Evolutionary conservation across 345 rosid genomes (phyloP).

Genomic region (Odontarrhena argentea): DNA sequence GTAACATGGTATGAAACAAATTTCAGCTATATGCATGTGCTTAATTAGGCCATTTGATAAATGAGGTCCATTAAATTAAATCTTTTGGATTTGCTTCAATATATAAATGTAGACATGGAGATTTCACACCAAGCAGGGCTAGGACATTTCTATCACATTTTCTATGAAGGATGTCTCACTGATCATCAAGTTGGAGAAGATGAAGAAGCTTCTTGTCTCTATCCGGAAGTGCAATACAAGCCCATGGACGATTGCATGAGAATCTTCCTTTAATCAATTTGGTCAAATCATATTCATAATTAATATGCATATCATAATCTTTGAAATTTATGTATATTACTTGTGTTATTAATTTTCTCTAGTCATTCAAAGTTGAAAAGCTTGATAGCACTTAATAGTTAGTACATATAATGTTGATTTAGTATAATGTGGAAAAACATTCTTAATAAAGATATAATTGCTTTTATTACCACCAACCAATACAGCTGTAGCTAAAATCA

Average conservation of each 20-base stretch:
- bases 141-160: conserved; percentile 83
- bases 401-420: too few species aligned
- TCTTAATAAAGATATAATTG: too few species aligned
- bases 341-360: too few species aligned
- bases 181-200: conserved; percentile 63
- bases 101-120: conserved; percentile 31
- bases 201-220: conserved; percentile 70
- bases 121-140: conserved; percentile 53
- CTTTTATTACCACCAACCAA: too few species aligned
- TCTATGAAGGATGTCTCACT: conserved; percentile 78
- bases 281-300: background rate
- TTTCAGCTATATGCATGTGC: too few species aligned
- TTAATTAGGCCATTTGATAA: background rate
- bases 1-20: too few species aligned
- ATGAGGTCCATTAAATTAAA: background rate
- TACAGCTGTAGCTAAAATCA: too few species aligned
- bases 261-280: conserved; percentile 31
- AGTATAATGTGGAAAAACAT: too few species aligned
- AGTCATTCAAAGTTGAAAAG: too few species aligned
- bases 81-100: background rate
- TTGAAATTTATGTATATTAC: too few species aligned
- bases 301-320: too few species aligned
- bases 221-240: conserved; percentile 66
- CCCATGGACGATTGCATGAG: conserved; percentile 67
- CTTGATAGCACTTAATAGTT: too few species aligned